These are phyloP conservation scores for Podospora anserina DNA, from an alignment of 495 filamentous ascomycete species.

Conservation along the genomic window DNA sequence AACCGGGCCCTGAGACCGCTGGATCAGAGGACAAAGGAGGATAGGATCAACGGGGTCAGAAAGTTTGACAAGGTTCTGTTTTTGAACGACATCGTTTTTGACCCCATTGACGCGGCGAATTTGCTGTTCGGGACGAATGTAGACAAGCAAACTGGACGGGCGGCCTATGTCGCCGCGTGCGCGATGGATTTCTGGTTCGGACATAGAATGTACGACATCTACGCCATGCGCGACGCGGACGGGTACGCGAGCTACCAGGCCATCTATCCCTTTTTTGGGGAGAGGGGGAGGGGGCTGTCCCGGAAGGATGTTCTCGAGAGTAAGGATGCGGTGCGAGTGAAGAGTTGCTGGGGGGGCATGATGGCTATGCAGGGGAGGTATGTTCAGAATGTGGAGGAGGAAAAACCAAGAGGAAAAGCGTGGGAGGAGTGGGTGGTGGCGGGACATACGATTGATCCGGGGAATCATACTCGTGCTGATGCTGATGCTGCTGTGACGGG, in stretches of 20 bases:
- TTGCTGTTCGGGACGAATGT: slow-evolving; percentile 72
- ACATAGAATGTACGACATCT: slow-evolving; percentile 80
- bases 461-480: neutral
- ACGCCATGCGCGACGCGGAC: slow-evolving; percentile 70
- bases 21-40: slow-evolving; percentile 31
- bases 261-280: slow-evolving; percentile 72
- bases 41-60: slow-evolving; percentile 31
- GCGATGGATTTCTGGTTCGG: slow-evolving; percentile 73
- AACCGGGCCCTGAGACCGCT: slow-evolving; percentile 71
- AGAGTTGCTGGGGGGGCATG: slow-evolving; percentile 81
- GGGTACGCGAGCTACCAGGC: slow-evolving; percentile 68
- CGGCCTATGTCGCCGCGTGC: slow-evolving; percentile 74
- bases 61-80: slow-evolving; percentile 68
- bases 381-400: slow-evolving; percentile 43
- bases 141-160: neutral
- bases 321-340: slow-evolving; percentile 67
- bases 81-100: slow-evolving; percentile 73
- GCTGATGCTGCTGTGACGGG: slow-evolving; percentile 20
- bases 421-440: slow-evolving; percentile 11
- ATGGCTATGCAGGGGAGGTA: slow-evolving; percentile 70
- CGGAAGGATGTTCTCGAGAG: slow-evolving; percentile 58
- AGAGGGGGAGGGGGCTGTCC: slow-evolving; percentile 53
- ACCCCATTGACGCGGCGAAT: slow-evolving; percentile 65
- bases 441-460: slow-evolving; percentile 29
- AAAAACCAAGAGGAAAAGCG: slow-evolving; percentile 11